These are phyloP conservation scores for Triangularia verruculosa DNA, from an alignment of 2,329 filamentous ascomycete species.

Conservation along the genomic window DNA sequence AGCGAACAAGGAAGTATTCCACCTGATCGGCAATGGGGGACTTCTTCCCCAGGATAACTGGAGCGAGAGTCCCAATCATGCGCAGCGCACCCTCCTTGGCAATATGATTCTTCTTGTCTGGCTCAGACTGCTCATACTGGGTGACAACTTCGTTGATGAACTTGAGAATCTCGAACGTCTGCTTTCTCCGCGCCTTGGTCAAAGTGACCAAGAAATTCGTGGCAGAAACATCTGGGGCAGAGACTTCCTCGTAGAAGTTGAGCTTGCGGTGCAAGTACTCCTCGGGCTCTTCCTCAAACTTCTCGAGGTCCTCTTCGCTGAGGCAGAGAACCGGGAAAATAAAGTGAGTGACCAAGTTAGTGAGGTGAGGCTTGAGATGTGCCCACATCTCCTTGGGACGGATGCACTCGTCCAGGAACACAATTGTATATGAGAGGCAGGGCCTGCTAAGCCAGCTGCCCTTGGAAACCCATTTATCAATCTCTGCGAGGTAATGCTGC, in stretches of 20 bases:
- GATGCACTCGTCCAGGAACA: conserved; percentile 95
- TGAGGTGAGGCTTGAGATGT: conserved; percentile 87
- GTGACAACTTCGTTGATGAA: conserved; percentile 96
- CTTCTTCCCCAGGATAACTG: conserved; percentile 95
- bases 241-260: conserved; percentile 97
- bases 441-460: conserved; percentile 92
- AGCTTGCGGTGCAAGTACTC: conserved; percentile 97
- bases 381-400: conserved; percentile 97
- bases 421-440: conserved; percentile 86
- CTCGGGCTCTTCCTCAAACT: conserved; percentile 90
- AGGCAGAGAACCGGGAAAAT: conserved; percentile 95
- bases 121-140: conserved; percentile 79
- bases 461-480: conserved; percentile 97
- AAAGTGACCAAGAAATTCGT: conserved; percentile 95
- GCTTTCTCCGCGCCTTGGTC: conserved; percentile 90
- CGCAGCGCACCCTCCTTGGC: conserved; percentile 95
- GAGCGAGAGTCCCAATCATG: conserved; percentile 94
- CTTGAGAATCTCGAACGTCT: conserved; percentile 89
- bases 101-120: conserved; percentile 87
- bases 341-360: conserved; percentile 88
- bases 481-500: conserved; percentile 88
- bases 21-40: conserved; percentile 96
- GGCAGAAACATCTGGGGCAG: conserved; percentile 88
- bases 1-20: conserved; percentile 96
- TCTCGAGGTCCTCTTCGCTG: conserved; percentile 84